These are phyloP conservation scores for Cryptococcus sp. DNA, from an alignment of 1,284 basidiomycete genomes.

Conservation along the genomic window DNA sequence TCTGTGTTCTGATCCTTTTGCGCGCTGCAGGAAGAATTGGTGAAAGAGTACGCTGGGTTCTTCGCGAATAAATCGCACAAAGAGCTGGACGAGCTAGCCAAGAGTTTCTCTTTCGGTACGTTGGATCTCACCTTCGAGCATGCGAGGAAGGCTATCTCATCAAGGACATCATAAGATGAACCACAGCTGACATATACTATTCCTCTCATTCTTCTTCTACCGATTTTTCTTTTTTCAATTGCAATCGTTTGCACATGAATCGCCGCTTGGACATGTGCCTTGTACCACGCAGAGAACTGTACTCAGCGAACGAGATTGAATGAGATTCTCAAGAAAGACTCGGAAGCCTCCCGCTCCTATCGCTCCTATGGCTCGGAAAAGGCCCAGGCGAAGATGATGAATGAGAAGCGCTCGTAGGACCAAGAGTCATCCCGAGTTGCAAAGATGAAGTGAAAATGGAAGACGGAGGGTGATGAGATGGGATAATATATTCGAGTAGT, in stretches of 20 bases:
- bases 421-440: too few relatives aligned
- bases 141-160: not conserved
- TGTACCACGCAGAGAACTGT: constrained; percentile 55
- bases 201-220: too few relatives aligned
- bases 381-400: too few relatives aligned
- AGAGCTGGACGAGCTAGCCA: constrained; percentile 64
- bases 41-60: constrained; percentile 65
- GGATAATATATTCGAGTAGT: too few relatives aligned
- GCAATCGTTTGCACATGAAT: too few relatives aligned
- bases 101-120: constrained; percentile 61
- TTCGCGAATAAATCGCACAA: constrained; percentile 60
- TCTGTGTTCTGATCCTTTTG: too few relatives aligned
- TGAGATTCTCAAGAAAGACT: constrained; percentile 44
- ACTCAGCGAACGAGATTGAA: constrained; percentile 51
- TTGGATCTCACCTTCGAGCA: not conserved
- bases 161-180: not conserved
- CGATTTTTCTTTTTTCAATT: too few relatives aligned
- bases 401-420: too few relatives aligned
- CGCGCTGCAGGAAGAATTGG: constrained; percentile 60
- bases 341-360: constrained; percentile 1
- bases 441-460: too few relatives aligned
- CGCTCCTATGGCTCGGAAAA: too few relatives aligned
- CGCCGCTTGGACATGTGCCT: not conserved
- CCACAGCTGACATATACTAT: too few relatives aligned
- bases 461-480: too few relatives aligned